These are phyloP conservation scores for Hamamelis virginiana DNA, from an alignment of 164 flowering plant genomes.

Conservation along the genomic window DNA sequence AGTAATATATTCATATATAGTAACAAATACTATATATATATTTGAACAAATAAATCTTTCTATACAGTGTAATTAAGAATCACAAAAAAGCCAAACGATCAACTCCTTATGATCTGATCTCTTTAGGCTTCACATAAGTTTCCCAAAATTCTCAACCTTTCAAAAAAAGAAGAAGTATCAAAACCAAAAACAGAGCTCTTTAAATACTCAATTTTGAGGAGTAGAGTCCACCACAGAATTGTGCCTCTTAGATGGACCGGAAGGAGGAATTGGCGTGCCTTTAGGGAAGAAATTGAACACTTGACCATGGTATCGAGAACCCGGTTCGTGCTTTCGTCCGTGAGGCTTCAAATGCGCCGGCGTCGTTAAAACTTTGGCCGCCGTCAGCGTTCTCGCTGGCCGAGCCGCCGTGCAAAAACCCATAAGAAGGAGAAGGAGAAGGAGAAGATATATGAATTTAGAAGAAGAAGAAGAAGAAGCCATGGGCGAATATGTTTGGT, in stretches of 20 bases:
- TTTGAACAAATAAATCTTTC: constrained; percentile 1
- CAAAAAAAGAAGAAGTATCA: background rate
- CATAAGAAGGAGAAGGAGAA: constrained; percentile 9
- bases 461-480: constrained; percentile 13
- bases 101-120: no score
- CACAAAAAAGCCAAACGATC: no score
- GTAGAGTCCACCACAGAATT: constrained; percentile 21
- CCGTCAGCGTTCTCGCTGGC: background rate
- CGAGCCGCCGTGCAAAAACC: constrained; percentile 13
- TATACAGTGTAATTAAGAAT: background rate
- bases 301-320: background rate
- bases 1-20: no score
- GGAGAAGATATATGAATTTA: background rate
- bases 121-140: no score
- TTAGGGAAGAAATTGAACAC: constrained; percentile 32
- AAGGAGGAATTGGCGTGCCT: constrained; percentile 29
- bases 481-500: background rate
- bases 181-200: background rate
- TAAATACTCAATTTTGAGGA: background rate
- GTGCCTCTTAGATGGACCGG: constrained; percentile 44
- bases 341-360: constrained; percentile 2
- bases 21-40: background rate
- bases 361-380: background rate
- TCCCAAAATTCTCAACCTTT: background rate
- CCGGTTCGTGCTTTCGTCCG: background rate